Base-by-base conservation (phyloP, 225 moss, liverwort and hornwort genomes). In the Anthoceros angustus region DNA sequence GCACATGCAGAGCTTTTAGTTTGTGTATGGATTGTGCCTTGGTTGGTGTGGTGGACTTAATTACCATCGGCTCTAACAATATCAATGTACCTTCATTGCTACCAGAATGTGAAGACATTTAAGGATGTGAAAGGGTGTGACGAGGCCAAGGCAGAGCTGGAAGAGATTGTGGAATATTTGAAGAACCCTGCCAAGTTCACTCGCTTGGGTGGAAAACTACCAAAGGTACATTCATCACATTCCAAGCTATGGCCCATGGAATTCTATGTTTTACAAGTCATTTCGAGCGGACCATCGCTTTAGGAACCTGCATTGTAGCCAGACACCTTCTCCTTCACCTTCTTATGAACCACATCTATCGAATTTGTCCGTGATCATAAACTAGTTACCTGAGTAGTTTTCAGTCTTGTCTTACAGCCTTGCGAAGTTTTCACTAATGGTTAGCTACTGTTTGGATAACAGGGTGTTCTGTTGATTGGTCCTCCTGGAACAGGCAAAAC, bases 401-500 rank as follows among this genome's bases (percentile, higher is more conserved):
- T 32, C 32, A 32, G 32, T 32, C 32, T 32, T 32, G 32, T 32
- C 2, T 46, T 15, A 39, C 18, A 20, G 50, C 63, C 43, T 72
- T 14, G 39, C 12, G 71, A 69, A 39, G 70, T 60, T 70, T 26
- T 25, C 63, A 7, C 68, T 71, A 64, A 12, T 63, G 16, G 12
- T 63, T 15, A 16, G 23, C 23, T 60, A 16, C 55, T 60, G 55
- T 65, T 42, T 5, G 63, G 66, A 66, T 76, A 63, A 24, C 80
- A 95, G 91, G 98, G 98, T 42, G 98, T 98, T 43, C 78, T 98
- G 80, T 76, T 98, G 64, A 98, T 92, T 64, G 98, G 98, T 67
- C 98, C 98, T 64, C 98, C 98, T 73, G 98, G 98, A 70, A 98
- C 98, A 60, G 98, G 98, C 64, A 98, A 98, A 71, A 98, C 98